Evolutionary conservation across 2,329 filamentous ascomycete genomes (phyloP), one percentile per base, ranked within the genome.

Genomic region (Dothistroma septosporum): DNA sequence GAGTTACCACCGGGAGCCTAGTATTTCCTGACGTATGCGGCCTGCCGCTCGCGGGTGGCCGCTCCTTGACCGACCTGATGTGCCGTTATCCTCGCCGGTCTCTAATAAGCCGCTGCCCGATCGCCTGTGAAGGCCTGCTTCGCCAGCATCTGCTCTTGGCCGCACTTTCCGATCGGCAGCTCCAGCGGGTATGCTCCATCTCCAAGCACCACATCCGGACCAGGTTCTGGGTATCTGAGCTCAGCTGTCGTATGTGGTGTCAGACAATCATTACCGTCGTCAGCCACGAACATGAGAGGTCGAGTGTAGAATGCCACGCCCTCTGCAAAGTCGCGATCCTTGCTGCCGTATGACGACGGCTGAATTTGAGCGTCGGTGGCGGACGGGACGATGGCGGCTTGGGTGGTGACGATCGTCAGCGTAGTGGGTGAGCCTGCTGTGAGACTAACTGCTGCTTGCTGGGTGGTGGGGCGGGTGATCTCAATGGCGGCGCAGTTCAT

Each of bases 401-500:
- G 41, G n/a, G 41, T 44, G 41, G 41, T 44, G 8, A 44, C 8
- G 14, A 44, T 44, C 41, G 41, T n/a, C 1, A n/a, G 41, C 16
- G 41, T 44, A 16, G 41, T 44, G 41, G 4, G 14, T 2, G 41
- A 44, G n/a, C 41, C 22, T 35, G 19, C 16, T 24, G 53, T 14
- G 12, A 35, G 22, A 7, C 10, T 6, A 50, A 8, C 21, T 12
- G 47, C 21, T 12, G 19, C 22, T 50, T 31, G 47, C 47, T 24
- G 28, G 28, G 47, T 12, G 28, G n/a, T 35, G 37, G 41, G n/a
- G 50, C 50, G 10, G 50, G 69, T 70, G 59, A 81, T 80, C 7
- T 74, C 75, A 28, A 81, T 76, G 11, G 75, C 72, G 1, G 78
- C 76, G 55, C 79, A 81, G 57, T 76, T 77, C 74, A 77, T 77